Percentiles rank a stretch among this genome's conserved stretches.
Evolutionary conservation across 176 grass and related monocot species (phyloP).

Genomic region (Poa pratensis): DNA sequence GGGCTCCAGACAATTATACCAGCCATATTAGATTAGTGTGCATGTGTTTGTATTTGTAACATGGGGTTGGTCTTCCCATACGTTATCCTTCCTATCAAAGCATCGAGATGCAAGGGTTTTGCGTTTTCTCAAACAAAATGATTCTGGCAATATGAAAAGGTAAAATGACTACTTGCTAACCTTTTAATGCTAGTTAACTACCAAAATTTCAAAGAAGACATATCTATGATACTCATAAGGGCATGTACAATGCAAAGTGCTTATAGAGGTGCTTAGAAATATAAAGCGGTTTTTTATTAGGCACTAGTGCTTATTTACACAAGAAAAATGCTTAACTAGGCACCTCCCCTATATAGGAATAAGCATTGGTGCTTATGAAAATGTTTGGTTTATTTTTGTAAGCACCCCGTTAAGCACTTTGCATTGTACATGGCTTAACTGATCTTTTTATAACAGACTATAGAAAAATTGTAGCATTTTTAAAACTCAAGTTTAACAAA

Average conservation of each 20-base stretch:
- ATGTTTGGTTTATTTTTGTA: too few species aligned
- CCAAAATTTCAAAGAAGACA: constrained; percentile 23
- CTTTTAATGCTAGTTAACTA: constrained; percentile 4
- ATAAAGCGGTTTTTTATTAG: too few species aligned
- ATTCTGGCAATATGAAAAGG: constrained; percentile 21
- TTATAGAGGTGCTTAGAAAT: too few species aligned
- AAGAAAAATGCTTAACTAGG: too few species aligned
- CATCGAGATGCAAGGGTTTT: constrained; percentile 2
- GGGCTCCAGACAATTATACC: constrained; percentile 13
- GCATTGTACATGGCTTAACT: background rate
- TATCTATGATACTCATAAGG: background rate
- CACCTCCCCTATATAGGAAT: too few species aligned
- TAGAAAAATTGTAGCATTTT: background rate
- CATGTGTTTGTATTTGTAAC: background rate
- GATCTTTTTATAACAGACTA: background rate
- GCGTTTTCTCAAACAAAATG: background rate
- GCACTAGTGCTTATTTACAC: too few species aligned
- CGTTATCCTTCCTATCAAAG: constrained; percentile 10
- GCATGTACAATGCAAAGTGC: too few species aligned
- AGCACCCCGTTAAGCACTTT: too few species aligned
- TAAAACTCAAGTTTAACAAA: constrained; percentile 17
- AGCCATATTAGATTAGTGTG: constrained; percentile 2
- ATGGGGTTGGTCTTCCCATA: background rate
- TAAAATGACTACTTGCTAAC: constrained; percentile 16
- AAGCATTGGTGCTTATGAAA: too few species aligned